These are phyloP conservation scores for Ceratocystis destructans DNA, from an alignment of 2,329 filamentous ascomycete species.

Conservation along the genomic window DNA sequence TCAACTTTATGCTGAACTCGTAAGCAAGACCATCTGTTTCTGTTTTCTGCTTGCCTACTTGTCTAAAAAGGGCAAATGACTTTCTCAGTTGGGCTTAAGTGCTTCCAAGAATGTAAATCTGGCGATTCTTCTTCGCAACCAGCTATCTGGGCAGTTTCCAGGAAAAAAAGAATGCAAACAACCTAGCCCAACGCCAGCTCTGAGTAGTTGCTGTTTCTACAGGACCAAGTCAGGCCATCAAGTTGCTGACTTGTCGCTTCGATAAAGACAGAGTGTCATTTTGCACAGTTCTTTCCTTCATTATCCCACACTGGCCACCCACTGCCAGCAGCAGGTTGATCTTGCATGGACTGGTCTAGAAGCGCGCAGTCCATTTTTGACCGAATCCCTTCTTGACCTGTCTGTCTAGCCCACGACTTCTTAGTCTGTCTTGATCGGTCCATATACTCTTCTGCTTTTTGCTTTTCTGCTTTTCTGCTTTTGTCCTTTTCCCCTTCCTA, in stretches of 20 bases:
- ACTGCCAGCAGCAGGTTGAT: background rate
- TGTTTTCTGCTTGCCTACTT: background rate
- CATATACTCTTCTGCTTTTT: background rate
- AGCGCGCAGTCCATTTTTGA: background rate
- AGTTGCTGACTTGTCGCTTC: background rate
- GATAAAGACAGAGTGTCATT: slow-evolving; percentile 4
- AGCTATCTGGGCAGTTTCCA: background rate
- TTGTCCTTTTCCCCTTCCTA: background rate
- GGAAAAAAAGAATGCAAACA: background rate
- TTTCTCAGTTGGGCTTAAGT: slow-evolving; percentile 14
- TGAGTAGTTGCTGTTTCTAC: background rate
- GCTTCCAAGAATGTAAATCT: slow-evolving; percentile 18
- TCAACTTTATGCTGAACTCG: background rate
- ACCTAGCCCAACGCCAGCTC: background rate
- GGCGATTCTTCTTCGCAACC: background rate
- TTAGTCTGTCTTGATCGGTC: background rate
- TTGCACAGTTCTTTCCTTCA: background rate
- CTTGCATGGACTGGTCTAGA: slow-evolving; percentile 5
- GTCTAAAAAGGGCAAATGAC: slow-evolving; percentile 7
- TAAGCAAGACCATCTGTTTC: background rate
- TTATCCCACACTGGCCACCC: background rate
- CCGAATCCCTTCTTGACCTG: no score
- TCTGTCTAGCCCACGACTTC: no score
- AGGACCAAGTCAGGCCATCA: background rate
- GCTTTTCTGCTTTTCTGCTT: background rate